These are phyloP conservation scores for Russula earlei DNA, from an alignment of 768 basidiomycete genomes.

Conservation along the genomic window DNA sequence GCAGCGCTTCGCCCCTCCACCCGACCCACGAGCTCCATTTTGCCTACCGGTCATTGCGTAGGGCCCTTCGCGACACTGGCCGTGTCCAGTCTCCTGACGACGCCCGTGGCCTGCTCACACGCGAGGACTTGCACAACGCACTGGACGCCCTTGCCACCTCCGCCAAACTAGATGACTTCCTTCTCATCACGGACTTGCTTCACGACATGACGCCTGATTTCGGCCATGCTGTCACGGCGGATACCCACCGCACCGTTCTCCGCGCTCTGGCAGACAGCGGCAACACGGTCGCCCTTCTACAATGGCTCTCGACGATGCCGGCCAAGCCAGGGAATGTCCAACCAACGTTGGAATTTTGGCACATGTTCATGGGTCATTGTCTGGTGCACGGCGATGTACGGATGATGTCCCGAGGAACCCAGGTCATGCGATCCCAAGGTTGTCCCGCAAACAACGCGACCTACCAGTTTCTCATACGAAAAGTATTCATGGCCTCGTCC, in stretches of 20 bases:
- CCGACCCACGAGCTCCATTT: slow-evolving; percentile 5
- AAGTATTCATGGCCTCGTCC: slow-evolving; percentile 27
- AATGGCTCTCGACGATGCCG: slow-evolving; percentile 49
- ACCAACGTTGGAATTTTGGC: slow-evolving; percentile 47
- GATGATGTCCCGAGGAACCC: slow-evolving; percentile 9
- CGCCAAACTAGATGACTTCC: slow-evolving; percentile 43
- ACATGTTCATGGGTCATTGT: slow-evolving; percentile 40
- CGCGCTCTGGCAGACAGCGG: slow-evolving; percentile 38
- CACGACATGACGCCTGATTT: slow-evolving; percentile 40
- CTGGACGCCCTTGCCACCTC: slow-evolving; percentile 43
- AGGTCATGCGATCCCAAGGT: slow-evolving; percentile 30
- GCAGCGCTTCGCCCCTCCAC: neutral
- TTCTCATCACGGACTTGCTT: slow-evolving; percentile 44
- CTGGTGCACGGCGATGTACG: slow-evolving; percentile 9
- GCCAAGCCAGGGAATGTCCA: slow-evolving; percentile 35
- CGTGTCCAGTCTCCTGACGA: neutral
- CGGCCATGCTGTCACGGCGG: slow-evolving; percentile 35
- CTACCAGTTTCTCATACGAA: slow-evolving; percentile 40
- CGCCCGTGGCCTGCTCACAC: slow-evolving; percentile 18
- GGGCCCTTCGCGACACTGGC: slow-evolving; percentile 4
- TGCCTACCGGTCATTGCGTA: slow-evolving; percentile 12
- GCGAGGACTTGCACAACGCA: slow-evolving; percentile 30
- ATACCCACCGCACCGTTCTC: slow-evolving; percentile 41
- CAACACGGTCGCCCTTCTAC: slow-evolving; percentile 34
- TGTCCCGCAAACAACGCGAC: slow-evolving; percentile 37